These are phyloP conservation scores for Gossypium davidsonii DNA, from an alignment of 441 rosid species.

Conservation along the genomic window DNA sequence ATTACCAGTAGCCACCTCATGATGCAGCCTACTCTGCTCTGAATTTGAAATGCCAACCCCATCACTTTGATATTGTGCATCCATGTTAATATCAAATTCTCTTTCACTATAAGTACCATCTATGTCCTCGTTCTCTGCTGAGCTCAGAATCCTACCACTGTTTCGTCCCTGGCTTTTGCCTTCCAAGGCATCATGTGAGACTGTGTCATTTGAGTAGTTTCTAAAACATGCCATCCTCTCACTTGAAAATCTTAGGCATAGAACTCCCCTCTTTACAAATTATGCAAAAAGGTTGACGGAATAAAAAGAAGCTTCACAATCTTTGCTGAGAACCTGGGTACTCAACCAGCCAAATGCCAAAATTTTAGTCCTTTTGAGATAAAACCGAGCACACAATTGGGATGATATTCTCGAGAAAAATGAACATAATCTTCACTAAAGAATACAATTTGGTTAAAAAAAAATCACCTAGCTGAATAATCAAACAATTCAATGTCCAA, in stretches of 20 bases:
- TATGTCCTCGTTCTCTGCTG: constrained; percentile 43
- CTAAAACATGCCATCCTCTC: constrained; percentile 86
- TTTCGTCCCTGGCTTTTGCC: constrained; percentile 51
- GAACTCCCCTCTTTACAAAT: constrained; percentile 5
- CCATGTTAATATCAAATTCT: constrained; percentile 77
- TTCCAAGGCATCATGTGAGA: constrained; percentile 50
- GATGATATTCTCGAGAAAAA: not conserved
- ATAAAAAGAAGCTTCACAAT: constrained; percentile 12
- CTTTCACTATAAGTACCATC: constrained; percentile 49
- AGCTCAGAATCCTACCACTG: constrained; percentile 35
- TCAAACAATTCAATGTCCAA: not conserved
- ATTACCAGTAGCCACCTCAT: constrained; percentile 31
- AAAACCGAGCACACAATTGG: not conserved
- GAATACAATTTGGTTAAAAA: not conserved
- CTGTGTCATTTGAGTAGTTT: constrained; percentile 54
- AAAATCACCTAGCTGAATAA: not conserved
- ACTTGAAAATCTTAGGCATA: constrained; percentile 32
- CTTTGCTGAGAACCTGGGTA: constrained; percentile 14
- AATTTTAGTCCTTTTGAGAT: not conserved
- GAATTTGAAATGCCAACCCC: constrained; percentile 22
- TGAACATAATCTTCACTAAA: not conserved
- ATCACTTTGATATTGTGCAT: constrained; percentile 61
- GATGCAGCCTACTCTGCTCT: constrained; percentile 30
- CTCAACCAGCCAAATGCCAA: not conserved
- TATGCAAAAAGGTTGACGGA: not conserved